Base-by-base conservation (phyloP, 768 basidiomycete genomes). In the Hericium alpestre region DNA sequence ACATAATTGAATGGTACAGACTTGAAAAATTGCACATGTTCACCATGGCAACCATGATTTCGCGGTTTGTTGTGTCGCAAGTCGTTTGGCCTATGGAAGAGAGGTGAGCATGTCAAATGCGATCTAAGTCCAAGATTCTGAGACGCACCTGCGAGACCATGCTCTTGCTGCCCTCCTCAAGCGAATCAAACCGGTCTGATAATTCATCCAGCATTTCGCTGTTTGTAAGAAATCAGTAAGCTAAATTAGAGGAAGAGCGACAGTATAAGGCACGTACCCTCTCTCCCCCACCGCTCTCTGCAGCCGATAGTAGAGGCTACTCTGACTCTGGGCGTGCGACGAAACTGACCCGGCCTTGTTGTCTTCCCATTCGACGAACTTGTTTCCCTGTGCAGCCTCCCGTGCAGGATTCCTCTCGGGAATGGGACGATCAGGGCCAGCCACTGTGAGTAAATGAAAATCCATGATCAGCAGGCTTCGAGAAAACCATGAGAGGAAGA, bases 171-270 rank as follows among this genome's bases (percentile, higher is more conserved):
- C 84, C 84, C 57, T 80, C 72, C 65, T 82, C 83, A n/a, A 87
- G 67, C 0, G 80, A 75, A 54, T 82, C 78, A 62, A 87, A 80
- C 4, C 77, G 76, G 48, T 84, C 79, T 64, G 85, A 81, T 46
- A 86, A 66, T 57, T 82, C 76, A 16, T 74, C 79, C 3, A 86
- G 71, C 70, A 79, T 71, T 71, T 87, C 80, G n/a, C 84, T 86
- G 43, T n/a, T 38, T 10, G 25, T 25, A 25, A 15, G 56, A 6
- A 11, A 48, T 27, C n/a, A 43, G 22, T 9, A 18, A 15, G 56
- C 12, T 37, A 47, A 25, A 25, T 25, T 25, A 25, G 25, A 25
- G 25, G 25, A 25, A 25, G 25, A 43, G 20, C 13, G 12, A 43
- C 13, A 43, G 41, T 25, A 4, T 25, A 10, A 10, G 38, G 25